phyloP scores from a whole-genome alignment of 202 grass and related monocot genomes.

The Alloteropsis angusta region DNA sequence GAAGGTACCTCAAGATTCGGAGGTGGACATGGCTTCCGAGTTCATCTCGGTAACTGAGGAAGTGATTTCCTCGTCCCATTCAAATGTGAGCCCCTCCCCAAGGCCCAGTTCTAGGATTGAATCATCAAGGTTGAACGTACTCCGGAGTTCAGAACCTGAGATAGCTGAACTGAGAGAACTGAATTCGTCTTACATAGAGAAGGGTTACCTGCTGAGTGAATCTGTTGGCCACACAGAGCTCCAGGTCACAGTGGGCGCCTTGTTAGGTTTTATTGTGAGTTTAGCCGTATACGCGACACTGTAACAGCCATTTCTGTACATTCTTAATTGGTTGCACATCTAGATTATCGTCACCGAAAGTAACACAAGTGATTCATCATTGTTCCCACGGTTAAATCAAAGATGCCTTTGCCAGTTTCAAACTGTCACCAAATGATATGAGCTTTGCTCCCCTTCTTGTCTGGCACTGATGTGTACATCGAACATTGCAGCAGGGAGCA shows the following conservation, averaged over 20 bases:
- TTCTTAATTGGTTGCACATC: background rate
- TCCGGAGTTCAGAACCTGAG: constrained; percentile 21
- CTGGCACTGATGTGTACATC: background rate
- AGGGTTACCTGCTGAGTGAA: constrained; percentile 40
- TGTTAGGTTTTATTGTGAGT: constrained; percentile 67
- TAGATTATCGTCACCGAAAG: background rate
- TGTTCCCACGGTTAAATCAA: background rate
- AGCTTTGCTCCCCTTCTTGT: background rate
- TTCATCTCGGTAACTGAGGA: constrained; percentile 33
- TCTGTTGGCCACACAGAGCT: constrained; percentile 71
- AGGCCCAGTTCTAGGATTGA: background rate
- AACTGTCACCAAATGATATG: background rate
- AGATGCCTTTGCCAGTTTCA: background rate
- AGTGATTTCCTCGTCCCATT: background rate
- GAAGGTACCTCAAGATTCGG: background rate
- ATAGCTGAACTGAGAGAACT: background rate
- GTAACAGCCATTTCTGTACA: constrained; percentile 16
- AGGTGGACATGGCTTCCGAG: constrained; percentile 28
- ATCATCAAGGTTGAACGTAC: background rate
- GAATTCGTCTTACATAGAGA: background rate
- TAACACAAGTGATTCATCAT: background rate
- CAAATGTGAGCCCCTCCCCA: background rate
- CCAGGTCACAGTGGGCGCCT: constrained; percentile 59
- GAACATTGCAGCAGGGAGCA: background rate
- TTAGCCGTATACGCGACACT: constrained; percentile 41